Evolutionary conservation across 345 rosid genomes (phyloP), one percentile per base, ranked within the genome.

Genomic region (Gossypium arboreum): DNA sequence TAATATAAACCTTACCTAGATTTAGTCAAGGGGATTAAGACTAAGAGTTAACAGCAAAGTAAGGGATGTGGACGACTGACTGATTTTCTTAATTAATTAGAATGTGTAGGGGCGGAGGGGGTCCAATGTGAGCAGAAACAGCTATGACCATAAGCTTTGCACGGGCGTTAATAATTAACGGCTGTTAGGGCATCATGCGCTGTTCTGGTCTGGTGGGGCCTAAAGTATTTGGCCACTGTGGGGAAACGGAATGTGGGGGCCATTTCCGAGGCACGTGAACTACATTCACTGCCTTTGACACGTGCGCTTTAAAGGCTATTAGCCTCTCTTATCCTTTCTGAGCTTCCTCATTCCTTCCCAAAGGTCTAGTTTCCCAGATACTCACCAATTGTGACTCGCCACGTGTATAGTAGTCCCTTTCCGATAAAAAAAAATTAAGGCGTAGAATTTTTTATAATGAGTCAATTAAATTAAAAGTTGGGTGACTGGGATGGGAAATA

Each of bases 191-290:
- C 71, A 45, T 78, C 81, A 73, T 43, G 57, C 61, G 68, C 66
- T 41, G 60, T 67, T 3, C 12, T 41, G 48, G 68, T 68, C 66
- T 5, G 41, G 7, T 34, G 73, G 75, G 62, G 72, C 75, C 16
- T 50, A 5, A 2, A 4, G 18, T 4, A 45, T 25, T 13, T 24
- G 39, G 18, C 44, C 43, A 18, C 9, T 17, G 3, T 4, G 12
- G 12, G 20, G 12, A 1, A 29, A 55, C 43, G 13, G 20, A 47
- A 50, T 25, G 66, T 29, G 9, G 73, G 61, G 47, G 16, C 72
- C 66, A 16, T 12, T 2, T 0, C 48, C 15, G n/a, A 8, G 69
- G 43, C 85, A 84, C 85, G 79, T 82, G 83, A 84, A 75, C 12
- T 7, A 39, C 47, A 13, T 20, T 24, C 54, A 11, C 70, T 18